These are phyloP conservation scores for Scleroderma citrinum DNA, from an alignment of 768 basidiomycete genomes.

Conservation along the genomic window DNA sequence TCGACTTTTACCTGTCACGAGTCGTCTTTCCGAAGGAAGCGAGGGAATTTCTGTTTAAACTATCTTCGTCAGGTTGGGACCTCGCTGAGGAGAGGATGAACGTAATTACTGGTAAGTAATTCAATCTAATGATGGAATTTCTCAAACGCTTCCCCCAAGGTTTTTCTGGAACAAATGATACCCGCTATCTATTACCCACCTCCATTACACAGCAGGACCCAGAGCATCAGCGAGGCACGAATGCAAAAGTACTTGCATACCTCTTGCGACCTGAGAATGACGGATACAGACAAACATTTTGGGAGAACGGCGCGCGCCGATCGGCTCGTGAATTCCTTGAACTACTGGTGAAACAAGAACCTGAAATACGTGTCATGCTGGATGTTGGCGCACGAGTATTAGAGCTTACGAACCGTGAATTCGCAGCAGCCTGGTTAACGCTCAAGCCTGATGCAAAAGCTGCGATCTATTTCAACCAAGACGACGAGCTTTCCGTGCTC, in stretches of 20 bases:
- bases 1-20: constrained; percentile 43
- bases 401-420: constrained; percentile 36
- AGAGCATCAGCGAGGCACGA: constrained; percentile 35
- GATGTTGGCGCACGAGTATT: constrained; percentile 55
- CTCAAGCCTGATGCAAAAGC: constrained; percentile 27
- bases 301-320: constrained; percentile 11
- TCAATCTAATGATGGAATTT: too few relatives aligned
- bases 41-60: constrained; percentile 41
- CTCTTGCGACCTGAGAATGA: constrained; percentile 32
- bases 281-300: constrained; percentile 20
- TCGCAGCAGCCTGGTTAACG: constrained; percentile 23
- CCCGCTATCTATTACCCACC: constrained; percentile 20
- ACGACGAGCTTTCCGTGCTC: constrained; percentile 30
- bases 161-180: constrained; percentile 55
- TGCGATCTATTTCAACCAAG: constrained; percentile 36
- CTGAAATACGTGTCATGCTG: constrained; percentile 38
- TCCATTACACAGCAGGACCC: constrained; percentile 26
- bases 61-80: constrained; percentile 51
- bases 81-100: constrained; percentile 33
- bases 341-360: constrained; percentile 26
- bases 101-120: constrained; percentile 7
- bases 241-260: constrained; percentile 32
- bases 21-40: constrained; percentile 48
- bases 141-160: neutral
- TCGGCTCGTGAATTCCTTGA: constrained; percentile 22